Evolutionary conservation across 192 early-diverging fungal species (phyloP).

Genomic region (Umbelopsis ramanniana): DNA sequence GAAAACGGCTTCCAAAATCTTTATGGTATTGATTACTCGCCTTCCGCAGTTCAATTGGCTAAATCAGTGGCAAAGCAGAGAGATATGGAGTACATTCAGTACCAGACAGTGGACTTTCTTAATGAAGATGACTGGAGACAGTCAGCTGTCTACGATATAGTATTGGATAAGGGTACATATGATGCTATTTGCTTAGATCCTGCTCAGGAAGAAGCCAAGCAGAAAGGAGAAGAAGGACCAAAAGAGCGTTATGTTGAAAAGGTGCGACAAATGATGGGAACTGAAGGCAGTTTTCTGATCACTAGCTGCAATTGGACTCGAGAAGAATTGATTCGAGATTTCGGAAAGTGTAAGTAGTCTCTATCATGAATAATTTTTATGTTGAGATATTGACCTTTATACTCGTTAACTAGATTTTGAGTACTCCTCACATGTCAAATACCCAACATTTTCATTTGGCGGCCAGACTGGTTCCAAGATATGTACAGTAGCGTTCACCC

Average conservation of each 20-base stretch:
- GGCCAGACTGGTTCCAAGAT: conserved; percentile 89
- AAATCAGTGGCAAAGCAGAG: conserved; percentile 59
- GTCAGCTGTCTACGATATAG: conserved; percentile 50
- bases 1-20: conserved; percentile 73
- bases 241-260: conserved; percentile 54
- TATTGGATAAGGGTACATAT: conserved; percentile 93
- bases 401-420: conserved; percentile 49
- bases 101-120: conserved; percentile 64
- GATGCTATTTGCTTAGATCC: conserved; percentile 87
- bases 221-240: conserved; percentile 47
- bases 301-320: conserved; percentile 96
- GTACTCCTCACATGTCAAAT: conserved; percentile 73
- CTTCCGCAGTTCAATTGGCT: conserved; percentile 75
- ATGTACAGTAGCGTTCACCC: conserved; percentile 79
- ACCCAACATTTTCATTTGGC: conserved; percentile 88
- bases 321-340: conserved; percentile 74
- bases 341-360: conserved; percentile 54
- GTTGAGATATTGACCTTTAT: neutral
- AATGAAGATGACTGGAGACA: conserved; percentile 45
- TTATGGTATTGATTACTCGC: conserved; percentile 86
- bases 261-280: conserved; percentile 65
- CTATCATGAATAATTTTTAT: conserved; percentile 24
- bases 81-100: conserved; percentile 51
- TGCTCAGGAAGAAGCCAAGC: conserved; percentile 43
- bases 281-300: conserved; percentile 78